Evolutionary conservation across 2,329 filamentous ascomycete species (phyloP).

Genomic region (Sporothrix sp.): DNA sequence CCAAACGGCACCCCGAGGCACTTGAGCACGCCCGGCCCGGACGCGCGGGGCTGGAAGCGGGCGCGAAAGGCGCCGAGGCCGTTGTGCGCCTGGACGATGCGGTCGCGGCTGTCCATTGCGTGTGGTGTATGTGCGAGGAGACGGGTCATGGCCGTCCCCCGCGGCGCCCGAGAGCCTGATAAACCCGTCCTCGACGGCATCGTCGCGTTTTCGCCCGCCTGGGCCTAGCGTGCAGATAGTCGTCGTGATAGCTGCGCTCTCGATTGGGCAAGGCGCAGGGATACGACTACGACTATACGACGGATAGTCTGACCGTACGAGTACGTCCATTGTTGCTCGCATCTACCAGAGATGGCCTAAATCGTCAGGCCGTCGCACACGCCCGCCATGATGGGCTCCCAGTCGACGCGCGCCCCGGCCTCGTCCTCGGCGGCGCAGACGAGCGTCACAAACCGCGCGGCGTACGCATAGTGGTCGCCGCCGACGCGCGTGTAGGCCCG

Average conservation of each 20-base stretch:
- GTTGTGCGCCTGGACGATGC: not conserved
- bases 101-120: not conserved
- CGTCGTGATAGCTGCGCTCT: not conserved
- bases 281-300: too few species aligned
- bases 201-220: not conserved
- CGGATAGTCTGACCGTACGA: too few species aligned
- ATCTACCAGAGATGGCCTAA: too few species aligned
- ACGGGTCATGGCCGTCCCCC: too few species aligned
- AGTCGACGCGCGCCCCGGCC: not conserved
- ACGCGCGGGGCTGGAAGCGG: not conserved
- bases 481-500: not conserved
- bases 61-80: not conserved
- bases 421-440: not conserved
- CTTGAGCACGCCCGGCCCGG: not conserved
- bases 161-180: too few species aligned
- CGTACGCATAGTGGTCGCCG: slow-evolving; percentile 1
- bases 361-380: not conserved
- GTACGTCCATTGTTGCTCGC: too few species aligned
- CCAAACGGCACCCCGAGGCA: not conserved
- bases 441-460: not conserved
- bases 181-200: not conserved
- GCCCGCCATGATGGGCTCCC: not conserved
- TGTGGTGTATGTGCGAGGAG: too few species aligned
- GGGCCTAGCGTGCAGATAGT: not conserved
- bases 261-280: not conserved